A percentile compares a stretch with the other conserved stretches of the same genome.
These are phyloP conservation scores for Mortierella sp. DNA, from an alignment of 371 early-diverging fungal genomes.

Conservation along the genomic window DNA sequence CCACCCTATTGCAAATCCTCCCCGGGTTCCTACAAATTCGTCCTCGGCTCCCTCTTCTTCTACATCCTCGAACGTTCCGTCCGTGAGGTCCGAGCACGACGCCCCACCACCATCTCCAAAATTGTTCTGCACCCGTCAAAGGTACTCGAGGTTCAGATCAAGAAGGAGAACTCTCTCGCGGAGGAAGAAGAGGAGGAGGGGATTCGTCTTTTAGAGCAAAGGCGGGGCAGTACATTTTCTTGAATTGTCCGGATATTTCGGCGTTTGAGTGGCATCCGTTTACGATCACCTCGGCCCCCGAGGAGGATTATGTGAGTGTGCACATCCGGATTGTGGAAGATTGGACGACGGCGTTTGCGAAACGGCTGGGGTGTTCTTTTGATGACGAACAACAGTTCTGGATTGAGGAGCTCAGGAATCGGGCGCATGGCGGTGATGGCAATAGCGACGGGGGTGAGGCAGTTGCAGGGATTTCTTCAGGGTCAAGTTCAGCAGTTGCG, in stretches of 20 bases:
- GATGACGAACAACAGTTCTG: conserved; percentile 55
- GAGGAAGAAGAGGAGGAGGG: not conserved
- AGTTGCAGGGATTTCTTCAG: not conserved
- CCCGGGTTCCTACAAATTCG: conserved; percentile 85
- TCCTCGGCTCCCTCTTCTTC: conserved; percentile 73
- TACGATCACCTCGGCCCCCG: conserved; percentile 89
- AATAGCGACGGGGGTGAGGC: not conserved
- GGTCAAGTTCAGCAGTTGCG: not conserved
- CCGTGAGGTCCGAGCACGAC: conserved; percentile 79
- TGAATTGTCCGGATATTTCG: conserved; percentile 77
- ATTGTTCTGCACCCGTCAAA: conserved; percentile 76
- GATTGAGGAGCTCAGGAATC: conserved; percentile 46
- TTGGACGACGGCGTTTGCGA: conserved; percentile 80
- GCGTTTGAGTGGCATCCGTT: conserved; percentile 85
- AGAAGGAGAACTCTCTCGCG: conserved; percentile 63
- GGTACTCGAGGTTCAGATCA: conserved; percentile 75
- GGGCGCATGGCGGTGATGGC: not conserved
- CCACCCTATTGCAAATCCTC: conserved; percentile 77
- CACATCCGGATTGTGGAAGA: conserved; percentile 87
- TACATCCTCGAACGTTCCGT: conserved; percentile 81
- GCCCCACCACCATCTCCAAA: conserved; percentile 74
- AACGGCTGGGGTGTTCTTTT: conserved; percentile 62
- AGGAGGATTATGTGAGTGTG: conserved; percentile 83
- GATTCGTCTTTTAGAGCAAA: conserved; percentile 59
- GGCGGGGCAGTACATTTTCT: conserved; percentile 81